phyloP scores from a whole-genome alignment of 2,329 filamentous ascomycete species.

The Ophiognomonia clavigignenti-juglandacearum region DNA sequence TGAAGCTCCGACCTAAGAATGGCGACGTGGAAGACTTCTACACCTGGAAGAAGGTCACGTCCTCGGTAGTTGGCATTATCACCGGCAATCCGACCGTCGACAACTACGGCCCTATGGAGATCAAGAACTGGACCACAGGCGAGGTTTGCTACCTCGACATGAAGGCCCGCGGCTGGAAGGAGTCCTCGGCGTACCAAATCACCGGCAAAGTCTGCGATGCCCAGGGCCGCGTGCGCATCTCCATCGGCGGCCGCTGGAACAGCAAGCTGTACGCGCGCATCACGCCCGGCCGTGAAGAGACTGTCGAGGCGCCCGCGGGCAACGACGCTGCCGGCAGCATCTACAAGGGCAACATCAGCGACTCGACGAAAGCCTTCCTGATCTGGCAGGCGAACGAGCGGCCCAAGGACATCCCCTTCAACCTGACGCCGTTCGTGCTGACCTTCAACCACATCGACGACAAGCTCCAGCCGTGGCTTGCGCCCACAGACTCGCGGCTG shows the following conservation, averaged over 20 bases:
- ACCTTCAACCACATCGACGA: conserved; percentile 91
- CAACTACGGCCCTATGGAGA: conserved; percentile 95
- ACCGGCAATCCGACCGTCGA: conserved; percentile 95
- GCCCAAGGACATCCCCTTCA: conserved; percentile 86
- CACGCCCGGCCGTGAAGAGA: conserved; percentile 83
- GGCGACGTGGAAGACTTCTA: conserved; percentile 82
- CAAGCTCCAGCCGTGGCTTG: conserved; percentile 68
- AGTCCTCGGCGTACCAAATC: conserved; percentile 84
- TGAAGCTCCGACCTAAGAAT: conserved; percentile 70
- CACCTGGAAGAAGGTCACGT: conserved; percentile 98
- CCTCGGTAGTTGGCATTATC: conserved; percentile 96
- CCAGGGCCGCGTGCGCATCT: conserved; percentile 77
- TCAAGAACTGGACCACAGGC: conserved; percentile 95
- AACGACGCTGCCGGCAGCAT: conserved; percentile 23
- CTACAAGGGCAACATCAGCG: conserved; percentile 47
- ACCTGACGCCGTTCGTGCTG: conserved; percentile 88
- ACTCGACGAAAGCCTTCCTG: conserved; percentile 73
- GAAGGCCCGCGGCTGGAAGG: conserved; percentile 94
- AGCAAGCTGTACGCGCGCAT: conserved; percentile 92
- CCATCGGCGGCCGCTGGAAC: conserved; percentile 93
- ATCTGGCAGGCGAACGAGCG: conserved; percentile 88
- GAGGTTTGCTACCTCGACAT: conserved; percentile 89
- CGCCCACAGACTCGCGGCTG: conserved; percentile 90
- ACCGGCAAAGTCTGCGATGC: conserved; percentile 79
- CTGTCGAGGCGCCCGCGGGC: conserved; percentile 55